Percentiles rank a stretch among this genome's conserved stretches.
Evolutionary conservation across 306 rosid genomes (phyloP).

Genomic region (Gastrolobium villosum): DNA sequence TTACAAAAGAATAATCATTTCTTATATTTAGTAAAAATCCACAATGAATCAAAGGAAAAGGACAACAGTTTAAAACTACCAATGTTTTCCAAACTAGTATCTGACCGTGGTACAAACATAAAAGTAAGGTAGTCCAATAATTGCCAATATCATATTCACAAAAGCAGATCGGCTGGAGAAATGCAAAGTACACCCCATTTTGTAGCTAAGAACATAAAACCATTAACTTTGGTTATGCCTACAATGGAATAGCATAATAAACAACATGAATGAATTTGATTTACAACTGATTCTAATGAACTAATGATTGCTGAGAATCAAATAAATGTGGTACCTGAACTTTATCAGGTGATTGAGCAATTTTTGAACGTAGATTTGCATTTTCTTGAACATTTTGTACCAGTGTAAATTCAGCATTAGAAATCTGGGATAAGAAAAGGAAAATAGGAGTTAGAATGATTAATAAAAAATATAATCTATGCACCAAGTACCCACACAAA

Average conservation of each 20-base stretch:
- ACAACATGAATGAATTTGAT: constrained; percentile 17
- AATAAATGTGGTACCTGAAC: constrained; percentile 66
- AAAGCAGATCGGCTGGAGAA: constrained; percentile 4
- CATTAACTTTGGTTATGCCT: constrained; percentile 19
- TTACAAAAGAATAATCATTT: neutral
- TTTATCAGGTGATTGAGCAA: constrained; percentile 93
- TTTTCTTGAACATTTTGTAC: constrained; percentile 82
- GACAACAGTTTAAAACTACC: neutral
- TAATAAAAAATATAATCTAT: neutral
- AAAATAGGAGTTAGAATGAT: constrained; percentile 5
- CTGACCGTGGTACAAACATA: neutral
- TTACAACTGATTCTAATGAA: constrained; percentile 5
- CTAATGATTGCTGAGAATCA: neutral
- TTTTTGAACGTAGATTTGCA: constrained; percentile 78
- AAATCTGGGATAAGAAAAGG: constrained; percentile 62
- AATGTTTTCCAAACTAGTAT: neutral
- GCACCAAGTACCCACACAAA: neutral
- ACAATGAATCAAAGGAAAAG: constrained; percentile 14
- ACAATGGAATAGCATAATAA: constrained; percentile 11
- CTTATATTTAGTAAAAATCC: neutral
- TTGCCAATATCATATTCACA: constrained; percentile 12
- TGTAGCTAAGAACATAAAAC: neutral
- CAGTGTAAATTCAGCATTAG: constrained; percentile 75
- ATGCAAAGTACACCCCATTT: neutral
- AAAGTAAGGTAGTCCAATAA: constrained; percentile 7